Percentiles rank a stretch among this genome's conserved stretches.
These are phyloP conservation scores for Globisporangium lucens DNA, from an alignment of 352 stramenopile species.

Conservation along the genomic window DNA sequence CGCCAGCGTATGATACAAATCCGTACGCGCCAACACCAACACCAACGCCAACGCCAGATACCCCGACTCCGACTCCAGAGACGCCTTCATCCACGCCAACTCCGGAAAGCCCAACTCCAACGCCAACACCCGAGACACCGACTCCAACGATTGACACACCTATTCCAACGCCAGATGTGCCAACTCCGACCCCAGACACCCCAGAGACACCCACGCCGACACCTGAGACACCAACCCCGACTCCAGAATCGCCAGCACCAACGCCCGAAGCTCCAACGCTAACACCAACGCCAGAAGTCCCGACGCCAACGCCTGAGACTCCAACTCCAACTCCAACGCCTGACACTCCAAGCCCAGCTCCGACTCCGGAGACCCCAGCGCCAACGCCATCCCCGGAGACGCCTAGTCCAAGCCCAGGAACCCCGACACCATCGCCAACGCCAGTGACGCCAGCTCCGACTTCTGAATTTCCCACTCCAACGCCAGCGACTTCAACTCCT, in stretches of 20 bases:
- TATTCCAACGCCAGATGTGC: neutral
- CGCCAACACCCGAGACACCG: neutral
- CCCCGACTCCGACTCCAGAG: neutral
- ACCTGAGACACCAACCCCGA: neutral
- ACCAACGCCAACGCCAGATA: too few relatives aligned
- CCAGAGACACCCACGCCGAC: neutral
- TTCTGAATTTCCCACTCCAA: neutral
- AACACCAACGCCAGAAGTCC: neutral
- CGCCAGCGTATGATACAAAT: neutral
- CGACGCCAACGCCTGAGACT: neutral
- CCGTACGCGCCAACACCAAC: neutral
- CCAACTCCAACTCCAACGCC: neutral
- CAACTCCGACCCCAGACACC: neutral
- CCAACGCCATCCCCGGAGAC: neutral
- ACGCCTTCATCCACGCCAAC: neutral
- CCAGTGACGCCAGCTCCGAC: neutral
- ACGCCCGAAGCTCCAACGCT: neutral
- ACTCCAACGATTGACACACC: neutral
- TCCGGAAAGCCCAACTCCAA: neutral
- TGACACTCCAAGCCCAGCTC: neutral
- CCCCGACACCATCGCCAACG: neutral
- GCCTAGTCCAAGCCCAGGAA: neutral
- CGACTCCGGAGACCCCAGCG: too few relatives aligned
- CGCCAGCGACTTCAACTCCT: neutral
- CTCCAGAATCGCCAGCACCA: neutral